A percentile compares a stretch with the other conserved stretches of the same genome.
These are phyloP conservation scores for Grosmannia clavigera DNA, from an alignment of 2,329 filamentous ascomycete species.

Conservation along the genomic window DNA sequence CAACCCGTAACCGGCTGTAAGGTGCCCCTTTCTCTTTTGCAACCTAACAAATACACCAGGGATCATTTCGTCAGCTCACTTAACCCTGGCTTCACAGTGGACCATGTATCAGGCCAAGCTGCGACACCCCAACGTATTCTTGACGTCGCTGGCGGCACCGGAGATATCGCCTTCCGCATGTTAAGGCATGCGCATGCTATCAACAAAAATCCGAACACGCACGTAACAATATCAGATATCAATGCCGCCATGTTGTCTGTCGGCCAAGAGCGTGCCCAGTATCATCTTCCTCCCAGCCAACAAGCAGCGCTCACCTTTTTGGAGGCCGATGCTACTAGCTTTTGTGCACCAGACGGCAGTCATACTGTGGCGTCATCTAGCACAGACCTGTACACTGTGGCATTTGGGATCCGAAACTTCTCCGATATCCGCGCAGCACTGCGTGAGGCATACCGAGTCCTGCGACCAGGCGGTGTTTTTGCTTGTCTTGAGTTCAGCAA, in stretches of 20 bases:
- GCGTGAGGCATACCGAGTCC: conserved; percentile 70
- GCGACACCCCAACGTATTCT: conserved; percentile 59
- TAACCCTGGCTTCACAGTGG: conserved; percentile 58
- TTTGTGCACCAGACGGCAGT: conserved; percentile 28
- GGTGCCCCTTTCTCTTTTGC: background rate
- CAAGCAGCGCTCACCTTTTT: conserved; percentile 58
- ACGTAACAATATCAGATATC: conserved; percentile 89
- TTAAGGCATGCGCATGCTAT: conserved; percentile 74
- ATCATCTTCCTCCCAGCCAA: conserved; percentile 40
- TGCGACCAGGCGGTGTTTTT: conserved; percentile 91
- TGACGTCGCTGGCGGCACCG: conserved; percentile 92
- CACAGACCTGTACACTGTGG: conserved; percentile 94
- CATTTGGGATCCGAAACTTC: conserved; percentile 96
- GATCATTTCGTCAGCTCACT: conserved; percentile 89
- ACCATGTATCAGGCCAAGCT: conserved; percentile 18
- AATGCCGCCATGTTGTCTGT: conserved; percentile 91
- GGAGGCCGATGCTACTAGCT: conserved; percentile 77
- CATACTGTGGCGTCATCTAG: conserved; percentile 49
- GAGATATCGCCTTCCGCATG: conserved; percentile 95
- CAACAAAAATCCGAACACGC: conserved; percentile 67
- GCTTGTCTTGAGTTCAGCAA: conserved; percentile 94
- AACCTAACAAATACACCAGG: conserved; percentile 19
- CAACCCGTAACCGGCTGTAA: background rate
- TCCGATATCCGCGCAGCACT: conserved; percentile 79
- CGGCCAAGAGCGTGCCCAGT: conserved; percentile 63